Evolutionary conservation across 495 filamentous ascomycete species (phyloP).

Genomic region (Podospora comata): DNA sequence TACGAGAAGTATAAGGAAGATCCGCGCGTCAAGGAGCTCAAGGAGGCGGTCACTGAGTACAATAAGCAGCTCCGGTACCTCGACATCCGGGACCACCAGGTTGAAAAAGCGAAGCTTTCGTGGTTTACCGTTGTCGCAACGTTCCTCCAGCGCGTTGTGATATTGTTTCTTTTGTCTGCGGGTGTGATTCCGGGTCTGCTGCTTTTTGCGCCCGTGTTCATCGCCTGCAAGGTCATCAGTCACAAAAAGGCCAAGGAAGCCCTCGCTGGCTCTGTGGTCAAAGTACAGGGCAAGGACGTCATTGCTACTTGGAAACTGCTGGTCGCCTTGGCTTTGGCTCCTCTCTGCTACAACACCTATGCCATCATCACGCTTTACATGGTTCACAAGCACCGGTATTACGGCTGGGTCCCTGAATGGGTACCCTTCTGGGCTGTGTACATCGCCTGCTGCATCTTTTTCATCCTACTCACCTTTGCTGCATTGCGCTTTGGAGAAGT

Average conservation of each 20-base stretch:
- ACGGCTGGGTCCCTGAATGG: conserved; percentile 73
- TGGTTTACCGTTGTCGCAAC: conserved; percentile 69
- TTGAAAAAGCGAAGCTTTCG: conserved; percentile 84
- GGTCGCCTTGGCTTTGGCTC: conserved; percentile 83
- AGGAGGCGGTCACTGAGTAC: conserved; percentile 77
- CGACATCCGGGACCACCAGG: conserved; percentile 90
- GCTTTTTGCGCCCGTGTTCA: conserved; percentile 89
- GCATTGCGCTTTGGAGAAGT: conserved; percentile 94
- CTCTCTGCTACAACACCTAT: conserved; percentile 68
- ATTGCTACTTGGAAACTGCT: conserved; percentile 99
- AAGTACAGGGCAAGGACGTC: conserved; percentile 89
- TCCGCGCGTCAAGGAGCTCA: conserved; percentile 73
- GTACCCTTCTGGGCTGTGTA: conserved; percentile 78
- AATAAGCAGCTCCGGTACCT: conserved; percentile 83
- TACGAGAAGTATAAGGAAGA: conserved; percentile 94
- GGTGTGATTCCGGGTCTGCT: conserved; percentile 83
- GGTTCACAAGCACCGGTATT: conserved; percentile 61
- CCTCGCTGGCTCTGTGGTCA: conserved; percentile 87
- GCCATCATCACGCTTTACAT: not conserved
- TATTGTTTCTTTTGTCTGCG: conserved; percentile 70
- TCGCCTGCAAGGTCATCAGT: conserved; percentile 85
- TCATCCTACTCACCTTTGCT: conserved; percentile 86
- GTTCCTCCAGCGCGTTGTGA: conserved; percentile 74
- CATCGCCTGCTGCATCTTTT: conserved; percentile 68
- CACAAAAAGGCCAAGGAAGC: conserved; percentile 86